Conservation (phyloP, 129 eudicot genomes). For the Arctium lappa region DNA sequence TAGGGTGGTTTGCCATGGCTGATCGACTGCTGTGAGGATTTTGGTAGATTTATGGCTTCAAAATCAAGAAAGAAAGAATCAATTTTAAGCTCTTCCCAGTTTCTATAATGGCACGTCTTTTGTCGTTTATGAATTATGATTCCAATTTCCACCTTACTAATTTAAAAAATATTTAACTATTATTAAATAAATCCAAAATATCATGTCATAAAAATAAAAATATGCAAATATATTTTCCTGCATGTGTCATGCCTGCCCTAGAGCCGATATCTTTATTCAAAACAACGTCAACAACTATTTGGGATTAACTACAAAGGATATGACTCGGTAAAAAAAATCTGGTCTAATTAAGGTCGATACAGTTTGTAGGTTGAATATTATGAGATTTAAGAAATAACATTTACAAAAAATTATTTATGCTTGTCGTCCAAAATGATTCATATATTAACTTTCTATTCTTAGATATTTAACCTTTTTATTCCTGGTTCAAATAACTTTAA, state of each 20-base stretch:
- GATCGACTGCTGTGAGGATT: neutral
- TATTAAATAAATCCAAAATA: neutral
- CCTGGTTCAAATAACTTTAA: neutral
- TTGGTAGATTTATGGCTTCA: neutral
- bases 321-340: too few relatives aligned
- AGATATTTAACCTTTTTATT: too few relatives aligned
- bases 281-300: too few relatives aligned
- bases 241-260: neutral
- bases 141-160: neutral
- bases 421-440: too few relatives aligned
- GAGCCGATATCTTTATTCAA: neutral
- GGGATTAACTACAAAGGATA: neutral
- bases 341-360: too few relatives aligned
- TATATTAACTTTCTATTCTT: too few relatives aligned
- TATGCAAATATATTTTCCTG: neutral
- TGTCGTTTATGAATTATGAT: neutral
- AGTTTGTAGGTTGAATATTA: too few relatives aligned
- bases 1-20: conserved; percentile 18
- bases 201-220: too few relatives aligned
- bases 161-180: too few relatives aligned
- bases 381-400: too few relatives aligned
- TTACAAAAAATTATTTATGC: too few relatives aligned
- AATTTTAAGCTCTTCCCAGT: neutral
- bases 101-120: neutral
- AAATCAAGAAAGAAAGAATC: neutral